These are phyloP conservation scores for Tagetes patula DNA, from an alignment of 129 eudicot genomes.

Conservation along the genomic window DNA sequence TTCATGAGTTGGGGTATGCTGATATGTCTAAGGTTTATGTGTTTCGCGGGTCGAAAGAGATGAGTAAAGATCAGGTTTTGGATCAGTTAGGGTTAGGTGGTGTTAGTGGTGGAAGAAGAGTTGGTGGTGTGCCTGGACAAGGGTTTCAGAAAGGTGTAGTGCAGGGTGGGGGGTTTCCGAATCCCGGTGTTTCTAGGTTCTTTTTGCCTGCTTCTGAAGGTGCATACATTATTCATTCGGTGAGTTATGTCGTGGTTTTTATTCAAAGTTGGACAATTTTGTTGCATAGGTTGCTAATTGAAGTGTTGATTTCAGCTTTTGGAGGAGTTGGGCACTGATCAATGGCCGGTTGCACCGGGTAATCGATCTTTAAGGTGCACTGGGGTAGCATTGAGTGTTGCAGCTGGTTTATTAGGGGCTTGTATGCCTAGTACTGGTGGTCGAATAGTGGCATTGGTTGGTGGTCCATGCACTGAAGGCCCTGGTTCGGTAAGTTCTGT, in stretches of 20 bases:
- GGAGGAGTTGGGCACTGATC: conserved; percentile 87
- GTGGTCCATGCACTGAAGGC: conserved; percentile 99
- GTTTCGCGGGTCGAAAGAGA: conserved; percentile 78
- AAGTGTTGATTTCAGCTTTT: conserved; percentile 52
- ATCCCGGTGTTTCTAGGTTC: conserved; percentile 61
- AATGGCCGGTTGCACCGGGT: conserved; percentile 87
- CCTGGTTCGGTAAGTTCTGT: conserved; percentile 74
- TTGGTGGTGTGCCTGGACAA: conserved; percentile 48
- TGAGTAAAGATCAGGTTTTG: conserved; percentile 86
- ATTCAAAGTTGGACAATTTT: background rate
- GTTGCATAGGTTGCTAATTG: background rate
- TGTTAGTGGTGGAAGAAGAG: conserved; percentile 41
- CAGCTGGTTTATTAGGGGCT: conserved; percentile 82
- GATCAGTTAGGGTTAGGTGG: conserved; percentile 68
- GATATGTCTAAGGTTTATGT: conserved; percentile 86
- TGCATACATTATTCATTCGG: conserved; percentile 71
- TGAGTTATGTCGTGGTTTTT: conserved; percentile 24
- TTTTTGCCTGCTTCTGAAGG: conserved; percentile 93
- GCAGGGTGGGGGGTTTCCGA: conserved; percentile 38
- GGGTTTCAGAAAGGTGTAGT: conserved; percentile 56
- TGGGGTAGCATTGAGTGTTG: conserved; percentile 93
- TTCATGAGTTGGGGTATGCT: conserved; percentile 82
- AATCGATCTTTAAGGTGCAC: conserved; percentile 85
- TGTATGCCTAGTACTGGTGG: conserved; percentile 79
- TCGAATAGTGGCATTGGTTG: conserved; percentile 78